Evolutionary conservation across 1,284 basidiomycete genomes (phyloP).

Genomic region (Anthracocystis panici-leucophaei): DNA sequence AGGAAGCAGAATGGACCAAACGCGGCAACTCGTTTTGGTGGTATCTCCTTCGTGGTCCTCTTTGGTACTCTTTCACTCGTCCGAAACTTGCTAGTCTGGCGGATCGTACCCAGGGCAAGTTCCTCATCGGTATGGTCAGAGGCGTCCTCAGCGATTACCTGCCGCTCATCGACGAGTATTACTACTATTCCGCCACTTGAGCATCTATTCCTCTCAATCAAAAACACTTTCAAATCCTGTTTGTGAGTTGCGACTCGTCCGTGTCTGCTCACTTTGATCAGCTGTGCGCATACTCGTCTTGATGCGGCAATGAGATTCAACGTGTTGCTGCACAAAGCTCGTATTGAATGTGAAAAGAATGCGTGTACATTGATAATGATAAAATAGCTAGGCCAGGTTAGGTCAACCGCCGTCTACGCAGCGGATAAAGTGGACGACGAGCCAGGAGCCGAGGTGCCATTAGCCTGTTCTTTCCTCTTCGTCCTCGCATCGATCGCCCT

Average conservation of each 20-base stretch:
- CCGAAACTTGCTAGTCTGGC: conserved; percentile 80
- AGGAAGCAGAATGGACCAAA: conserved; percentile 78
- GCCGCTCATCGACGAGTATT: conserved; percentile 91
- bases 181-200: conserved; percentile 76
- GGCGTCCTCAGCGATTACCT: conserved; percentile 88
- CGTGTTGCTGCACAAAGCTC: too few relatives aligned
- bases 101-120: conserved; percentile 75
- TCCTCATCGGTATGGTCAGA: conserved; percentile 81
- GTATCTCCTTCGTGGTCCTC: conserved; percentile 87
- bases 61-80: conserved; percentile 85
- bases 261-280: too few relatives aligned
- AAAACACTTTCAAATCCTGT: neutral
- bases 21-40: conserved; percentile 84
- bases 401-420: neutral
- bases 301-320: too few relatives aligned
- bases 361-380: too few relatives aligned
- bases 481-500: conserved; percentile 42
- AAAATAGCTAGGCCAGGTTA: too few relatives aligned
- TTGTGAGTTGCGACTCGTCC: too few relatives aligned
- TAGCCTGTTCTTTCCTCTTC: conserved; percentile 29
- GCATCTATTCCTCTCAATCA: neutral
- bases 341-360: too few relatives aligned
- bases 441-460: conserved; percentile 8
- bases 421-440: conserved; percentile 1
- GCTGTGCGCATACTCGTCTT: too few relatives aligned